phyloP scores from a whole-genome alignment of 768 basidiomycete genomes.

The Exidia glandulosa region DNA sequence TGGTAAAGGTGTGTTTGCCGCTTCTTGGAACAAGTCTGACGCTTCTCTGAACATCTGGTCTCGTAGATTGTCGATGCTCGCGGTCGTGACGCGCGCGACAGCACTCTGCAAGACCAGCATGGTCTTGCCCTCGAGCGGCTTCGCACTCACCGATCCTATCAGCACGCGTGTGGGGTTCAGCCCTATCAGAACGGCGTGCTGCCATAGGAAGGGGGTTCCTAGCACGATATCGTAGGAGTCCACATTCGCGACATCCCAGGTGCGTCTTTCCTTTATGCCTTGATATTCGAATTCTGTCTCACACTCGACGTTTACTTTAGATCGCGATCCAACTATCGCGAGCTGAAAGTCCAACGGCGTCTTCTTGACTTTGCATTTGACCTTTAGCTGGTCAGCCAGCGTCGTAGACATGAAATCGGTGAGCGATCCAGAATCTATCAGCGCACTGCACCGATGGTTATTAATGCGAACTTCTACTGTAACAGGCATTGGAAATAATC shows the following conservation, averaged over 20 bases:
- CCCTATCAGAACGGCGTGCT: constrained; percentile 17
- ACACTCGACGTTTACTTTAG: background rate
- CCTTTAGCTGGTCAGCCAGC: constrained; percentile 5
- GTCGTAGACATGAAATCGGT: constrained; percentile 9
- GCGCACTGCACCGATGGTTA: background rate
- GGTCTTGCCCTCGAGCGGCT: background rate
- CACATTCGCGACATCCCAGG: constrained; percentile 24
- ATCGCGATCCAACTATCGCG: constrained; percentile 3
- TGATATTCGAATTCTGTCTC: constrained; percentile 2
- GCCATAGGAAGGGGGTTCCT: constrained; percentile 25
- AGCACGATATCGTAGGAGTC: constrained; percentile 26
- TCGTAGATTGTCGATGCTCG: background rate
- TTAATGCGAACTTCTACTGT: constrained; percentile 2
- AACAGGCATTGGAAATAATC: constrained; percentile 2
- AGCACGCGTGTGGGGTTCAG: constrained; percentile 7
- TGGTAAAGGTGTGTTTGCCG: constrained; percentile 17
- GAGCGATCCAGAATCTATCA: constrained; percentile 6
- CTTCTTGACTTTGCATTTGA: background rate
- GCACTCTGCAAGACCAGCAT: background rate
- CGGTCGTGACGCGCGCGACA: background rate
- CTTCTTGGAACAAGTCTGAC: constrained; percentile 2
- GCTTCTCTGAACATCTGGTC: background rate
- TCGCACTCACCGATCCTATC: background rate
- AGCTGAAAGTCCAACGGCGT: constrained; percentile 5
- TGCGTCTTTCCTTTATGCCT: background rate